Evolutionary conservation across 2,329 filamentous ascomycete species (phyloP).

Genomic region (Apiospora phragmitis): DNA sequence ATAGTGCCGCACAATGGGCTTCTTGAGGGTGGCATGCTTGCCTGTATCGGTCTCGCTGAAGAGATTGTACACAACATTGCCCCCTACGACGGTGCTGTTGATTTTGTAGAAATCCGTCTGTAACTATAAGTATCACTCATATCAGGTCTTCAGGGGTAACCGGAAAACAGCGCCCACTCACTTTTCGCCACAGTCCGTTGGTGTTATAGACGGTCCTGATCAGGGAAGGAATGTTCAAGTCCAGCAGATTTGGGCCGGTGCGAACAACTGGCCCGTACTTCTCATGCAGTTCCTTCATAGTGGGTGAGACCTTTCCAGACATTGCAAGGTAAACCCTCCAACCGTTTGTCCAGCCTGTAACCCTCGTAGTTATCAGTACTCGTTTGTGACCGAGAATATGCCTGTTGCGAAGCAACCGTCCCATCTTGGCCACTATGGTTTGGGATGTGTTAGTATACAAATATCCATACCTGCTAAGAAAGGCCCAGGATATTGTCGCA

Average conservation of each 20-base stretch:
- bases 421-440: not conserved
- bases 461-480: constrained; percentile 11
- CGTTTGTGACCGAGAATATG: not conserved
- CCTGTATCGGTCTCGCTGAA: constrained; percentile 29
- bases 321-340: constrained; percentile 33
- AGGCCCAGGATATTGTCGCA: constrained; percentile 11
- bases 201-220: constrained; percentile 35
- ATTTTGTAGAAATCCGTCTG: constrained; percentile 32
- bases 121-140: not conserved
- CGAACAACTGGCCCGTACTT: constrained; percentile 39
- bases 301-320: constrained; percentile 26
- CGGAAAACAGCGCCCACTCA: constrained; percentile 14
- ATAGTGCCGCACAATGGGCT: constrained; percentile 28
- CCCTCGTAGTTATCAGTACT: not conserved
- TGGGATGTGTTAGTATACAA: not conserved
- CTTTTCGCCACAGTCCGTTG: constrained; percentile 32
- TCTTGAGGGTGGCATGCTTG: constrained; percentile 25
- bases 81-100: constrained; percentile 26
- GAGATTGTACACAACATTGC: constrained; percentile 32
- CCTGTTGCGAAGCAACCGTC: not conserved
- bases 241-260: constrained; percentile 34
- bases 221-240: constrained; percentile 28
- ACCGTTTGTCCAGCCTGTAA: constrained; percentile 33
- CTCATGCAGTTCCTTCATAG: constrained; percentile 34
- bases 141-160: not conserved